phyloP scores from a whole-genome alignment of 495 filamentous ascomycete genomes.

The Penicillium longicatenatum region DNA sequence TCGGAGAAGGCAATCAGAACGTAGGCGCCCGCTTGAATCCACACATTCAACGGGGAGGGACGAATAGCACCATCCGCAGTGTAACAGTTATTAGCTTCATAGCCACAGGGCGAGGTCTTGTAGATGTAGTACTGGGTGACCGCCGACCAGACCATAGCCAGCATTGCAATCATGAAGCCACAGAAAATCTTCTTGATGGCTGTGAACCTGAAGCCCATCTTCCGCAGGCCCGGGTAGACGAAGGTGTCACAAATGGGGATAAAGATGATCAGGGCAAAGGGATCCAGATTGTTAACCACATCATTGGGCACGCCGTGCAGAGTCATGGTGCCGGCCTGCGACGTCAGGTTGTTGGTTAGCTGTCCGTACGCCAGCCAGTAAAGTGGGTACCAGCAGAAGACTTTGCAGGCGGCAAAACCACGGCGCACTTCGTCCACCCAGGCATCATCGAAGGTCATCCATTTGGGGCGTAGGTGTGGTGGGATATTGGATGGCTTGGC shows the following conservation, averaged over 20 bases:
- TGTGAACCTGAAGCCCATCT: slow-evolving; percentile 58
- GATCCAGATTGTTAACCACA: slow-evolving; percentile 70
- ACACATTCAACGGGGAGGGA: slow-evolving; percentile 51
- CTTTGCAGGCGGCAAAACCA: slow-evolving; percentile 70
- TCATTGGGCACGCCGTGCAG: slow-evolving; percentile 64
- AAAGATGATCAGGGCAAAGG: slow-evolving; percentile 67
- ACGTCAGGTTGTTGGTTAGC: slow-evolving; percentile 64
- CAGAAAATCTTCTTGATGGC: slow-evolving; percentile 69
- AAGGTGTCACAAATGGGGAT: slow-evolving; percentile 68
- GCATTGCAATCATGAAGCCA: slow-evolving; percentile 62
- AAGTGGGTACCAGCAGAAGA: slow-evolving; percentile 70
- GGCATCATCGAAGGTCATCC: slow-evolving; percentile 76
- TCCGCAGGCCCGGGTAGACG: slow-evolving; percentile 65
- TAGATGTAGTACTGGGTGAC: slow-evolving; percentile 71
- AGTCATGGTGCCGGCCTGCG: slow-evolving; percentile 52
- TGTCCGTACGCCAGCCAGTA: slow-evolving; percentile 67
- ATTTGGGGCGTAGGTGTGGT: slow-evolving; percentile 35
- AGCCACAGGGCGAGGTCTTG: slow-evolving; percentile 57
- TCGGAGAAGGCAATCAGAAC: slow-evolving; percentile 66
- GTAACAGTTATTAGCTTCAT: slow-evolving; percentile 52
- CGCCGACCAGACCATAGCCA: slow-evolving; percentile 61
- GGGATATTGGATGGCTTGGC: slow-evolving; percentile 64
- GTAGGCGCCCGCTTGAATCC: slow-evolving; percentile 61
- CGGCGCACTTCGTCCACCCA: slow-evolving; percentile 74
- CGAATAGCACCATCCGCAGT: slow-evolving; percentile 26